Evolutionary conservation across 1,284 basidiomycete species (phyloP).

Genomic region (Malassezia dermatis): DNA sequence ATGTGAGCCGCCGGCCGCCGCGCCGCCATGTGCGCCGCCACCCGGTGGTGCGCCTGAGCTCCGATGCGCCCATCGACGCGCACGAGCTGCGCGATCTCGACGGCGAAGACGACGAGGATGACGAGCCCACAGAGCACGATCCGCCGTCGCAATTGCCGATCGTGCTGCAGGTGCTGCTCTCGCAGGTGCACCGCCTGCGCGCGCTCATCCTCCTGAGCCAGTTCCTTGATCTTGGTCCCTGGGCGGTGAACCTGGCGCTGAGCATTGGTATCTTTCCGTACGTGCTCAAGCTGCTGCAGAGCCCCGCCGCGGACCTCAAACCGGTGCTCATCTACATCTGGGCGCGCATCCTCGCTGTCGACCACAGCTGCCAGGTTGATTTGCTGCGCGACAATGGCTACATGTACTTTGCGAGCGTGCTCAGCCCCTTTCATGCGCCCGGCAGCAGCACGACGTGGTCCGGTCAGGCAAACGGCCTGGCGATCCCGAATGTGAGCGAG

Average conservation of each 20-base stretch:
- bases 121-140: conserved; percentile 55
- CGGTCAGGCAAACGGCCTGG: conserved; percentile 18
- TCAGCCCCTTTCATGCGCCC: conserved; percentile 30
- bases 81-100: neutral
- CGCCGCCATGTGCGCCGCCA: conserved; percentile 58
- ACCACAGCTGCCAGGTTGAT: conserved; percentile 82
- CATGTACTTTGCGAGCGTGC: conserved; percentile 43
- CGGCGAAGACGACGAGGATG: conserved; percentile 47
- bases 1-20: conserved; percentile 48
- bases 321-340: conserved; percentile 99
- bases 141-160: conserved; percentile 94
- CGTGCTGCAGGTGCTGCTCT: conserved; percentile 88
- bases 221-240: conserved; percentile 94
- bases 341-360: conserved; percentile 92
- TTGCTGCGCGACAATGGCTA: conserved; percentile 60
- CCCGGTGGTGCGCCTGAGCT: conserved; percentile 57
- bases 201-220: conserved; percentile 92
- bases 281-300: conserved; percentile 88
- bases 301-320: conserved; percentile 82
- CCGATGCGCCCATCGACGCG: conserved; percentile 48
- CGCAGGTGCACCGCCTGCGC: conserved; percentile 86
- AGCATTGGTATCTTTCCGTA: conserved; percentile 99
- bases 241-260: conserved; percentile 92
- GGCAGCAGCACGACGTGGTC: conserved; percentile 45
- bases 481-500: conserved; percentile 81